Percentiles rank a stretch among this genome's conserved stretches.
Evolutionary conservation across 2,329 filamentous ascomycete species (phyloP).

Genomic region (Elsinoe fawcettii): DNA sequence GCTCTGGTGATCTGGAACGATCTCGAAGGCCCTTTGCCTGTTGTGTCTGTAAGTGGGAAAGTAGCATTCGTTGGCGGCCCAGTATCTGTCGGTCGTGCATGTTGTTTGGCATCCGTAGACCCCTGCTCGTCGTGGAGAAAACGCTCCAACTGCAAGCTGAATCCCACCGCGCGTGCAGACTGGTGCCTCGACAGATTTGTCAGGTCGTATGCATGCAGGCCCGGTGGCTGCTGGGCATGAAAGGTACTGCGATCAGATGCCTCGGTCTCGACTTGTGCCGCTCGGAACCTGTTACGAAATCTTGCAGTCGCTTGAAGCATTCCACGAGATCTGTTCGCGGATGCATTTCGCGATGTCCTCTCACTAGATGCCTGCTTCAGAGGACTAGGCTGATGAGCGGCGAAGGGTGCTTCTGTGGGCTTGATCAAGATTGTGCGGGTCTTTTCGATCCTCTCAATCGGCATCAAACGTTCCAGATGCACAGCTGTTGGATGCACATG

Average conservation of each 20-base stretch:
- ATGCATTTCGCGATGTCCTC: too few species aligned
- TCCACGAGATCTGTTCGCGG: too few species aligned
- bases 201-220: neutral
- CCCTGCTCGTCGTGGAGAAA: conserved; percentile 1
- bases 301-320: neutral
- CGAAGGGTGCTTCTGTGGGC: neutral
- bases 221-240: neutral
- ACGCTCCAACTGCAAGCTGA: conserved; percentile 12
- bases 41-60: too few species aligned
- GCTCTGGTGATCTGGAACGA: conserved; percentile 9
- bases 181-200: neutral
- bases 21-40: neutral
- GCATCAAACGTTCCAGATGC: neutral
- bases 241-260: neutral
- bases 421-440: too few species aligned
- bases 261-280: conserved; percentile 2
- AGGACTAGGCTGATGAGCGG: neutral
- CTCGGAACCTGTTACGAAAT: neutral
- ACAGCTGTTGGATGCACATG: neutral
- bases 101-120: neutral
- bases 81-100: neutral
- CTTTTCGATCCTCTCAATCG: too few species aligned
- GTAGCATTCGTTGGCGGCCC: too few species aligned
- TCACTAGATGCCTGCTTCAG: too few species aligned
- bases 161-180: neutral